A percentile compares a stretch with the other conserved stretches of the same genome.
phyloP scores from a whole-genome alignment of 768 basidiomycete species.

The Trametes elegans region DNA sequence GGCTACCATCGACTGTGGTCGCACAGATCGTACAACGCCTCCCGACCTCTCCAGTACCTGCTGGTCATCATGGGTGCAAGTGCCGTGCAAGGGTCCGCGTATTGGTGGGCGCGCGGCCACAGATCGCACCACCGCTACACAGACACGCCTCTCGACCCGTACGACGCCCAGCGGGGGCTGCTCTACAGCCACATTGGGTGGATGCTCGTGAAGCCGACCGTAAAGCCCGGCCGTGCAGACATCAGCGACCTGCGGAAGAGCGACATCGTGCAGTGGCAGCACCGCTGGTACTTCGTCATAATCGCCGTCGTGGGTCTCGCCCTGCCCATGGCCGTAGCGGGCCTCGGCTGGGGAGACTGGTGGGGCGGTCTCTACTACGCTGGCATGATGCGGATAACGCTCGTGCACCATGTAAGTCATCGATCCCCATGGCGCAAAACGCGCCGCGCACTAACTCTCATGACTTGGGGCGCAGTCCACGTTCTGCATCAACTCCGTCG shows the following conservation, averaged over 20 bases:
- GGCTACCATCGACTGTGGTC: slow-evolving; percentile 59
- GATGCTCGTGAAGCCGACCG: slow-evolving; percentile 51
- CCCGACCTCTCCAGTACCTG: slow-evolving; percentile 44
- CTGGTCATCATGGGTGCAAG: slow-evolving; percentile 46
- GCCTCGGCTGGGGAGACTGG: slow-evolving; percentile 53
- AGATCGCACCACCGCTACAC: slow-evolving; percentile 52
- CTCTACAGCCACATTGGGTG: slow-evolving; percentile 49
- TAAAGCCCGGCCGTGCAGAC: slow-evolving; percentile 48
- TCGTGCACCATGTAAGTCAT: slow-evolving; percentile 49
- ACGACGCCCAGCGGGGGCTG: slow-evolving; percentile 51
- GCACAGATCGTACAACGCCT: slow-evolving; percentile 54
- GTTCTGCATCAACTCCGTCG: slow-evolving; percentile 59
- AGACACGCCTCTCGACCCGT: slow-evolving; percentile 59
- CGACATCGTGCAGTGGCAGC: slow-evolving; percentile 52
- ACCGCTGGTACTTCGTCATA: slow-evolving; percentile 44
- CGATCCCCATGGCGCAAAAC: neutral
- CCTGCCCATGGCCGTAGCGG: slow-evolving; percentile 47
- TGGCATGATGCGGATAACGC: slow-evolving; percentile 43
- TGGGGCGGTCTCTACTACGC: slow-evolving; percentile 52
- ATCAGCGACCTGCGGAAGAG: slow-evolving; percentile 46
- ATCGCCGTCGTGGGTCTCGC: slow-evolving; percentile 44
- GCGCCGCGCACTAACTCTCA: neutral
- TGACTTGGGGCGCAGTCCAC: slow-evolving; percentile 35
- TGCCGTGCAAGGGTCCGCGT: slow-evolving; percentile 53
- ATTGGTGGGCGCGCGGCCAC: slow-evolving; percentile 57